These are phyloP conservation scores for Apiospora aurea DNA, from an alignment of 2,329 filamentous ascomycete genomes.

Conservation along the genomic window DNA sequence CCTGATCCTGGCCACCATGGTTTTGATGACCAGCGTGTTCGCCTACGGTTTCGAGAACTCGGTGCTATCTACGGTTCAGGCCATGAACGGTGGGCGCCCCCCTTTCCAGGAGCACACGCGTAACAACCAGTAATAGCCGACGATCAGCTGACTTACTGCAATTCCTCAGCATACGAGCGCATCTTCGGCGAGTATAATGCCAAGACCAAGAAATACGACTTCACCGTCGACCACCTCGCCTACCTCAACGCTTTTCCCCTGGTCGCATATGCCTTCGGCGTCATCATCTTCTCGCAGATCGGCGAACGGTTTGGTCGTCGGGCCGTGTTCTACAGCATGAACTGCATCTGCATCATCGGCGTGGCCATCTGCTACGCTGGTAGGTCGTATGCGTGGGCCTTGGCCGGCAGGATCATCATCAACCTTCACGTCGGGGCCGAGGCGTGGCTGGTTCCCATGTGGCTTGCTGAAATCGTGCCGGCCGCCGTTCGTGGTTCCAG, in stretches of 20 bases:
- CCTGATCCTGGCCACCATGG: background rate
- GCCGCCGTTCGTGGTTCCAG: background rate
- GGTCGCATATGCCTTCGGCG: background rate
- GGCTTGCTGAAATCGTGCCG: background rate
- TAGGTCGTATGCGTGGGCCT: background rate
- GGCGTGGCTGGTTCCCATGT: background rate
- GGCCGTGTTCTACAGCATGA: constrained; percentile 3
- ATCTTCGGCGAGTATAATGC: background rate
- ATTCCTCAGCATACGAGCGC: background rate
- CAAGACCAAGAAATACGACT: background rate
- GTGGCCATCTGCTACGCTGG: background rate
- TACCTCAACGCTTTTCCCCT: background rate
- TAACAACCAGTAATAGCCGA: background rate
- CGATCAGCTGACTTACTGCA: background rate
- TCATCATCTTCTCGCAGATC: background rate
- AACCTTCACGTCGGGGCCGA: constrained; percentile 9
- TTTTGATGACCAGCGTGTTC: background rate
- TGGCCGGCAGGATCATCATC: background rate
- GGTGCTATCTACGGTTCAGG: background rate
- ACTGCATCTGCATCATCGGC: constrained; percentile 16
- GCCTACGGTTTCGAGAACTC: constrained; percentile 2
- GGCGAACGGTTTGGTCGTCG: background rate
- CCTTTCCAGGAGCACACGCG: fast-evolving
- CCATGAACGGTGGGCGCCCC: background rate
- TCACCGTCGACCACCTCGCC: background rate